Evolutionary conservation across 805 yeast species (phyloP), one percentile per base, ranked within the genome.

Genomic region (Myxozyma kluyveri): DNA sequence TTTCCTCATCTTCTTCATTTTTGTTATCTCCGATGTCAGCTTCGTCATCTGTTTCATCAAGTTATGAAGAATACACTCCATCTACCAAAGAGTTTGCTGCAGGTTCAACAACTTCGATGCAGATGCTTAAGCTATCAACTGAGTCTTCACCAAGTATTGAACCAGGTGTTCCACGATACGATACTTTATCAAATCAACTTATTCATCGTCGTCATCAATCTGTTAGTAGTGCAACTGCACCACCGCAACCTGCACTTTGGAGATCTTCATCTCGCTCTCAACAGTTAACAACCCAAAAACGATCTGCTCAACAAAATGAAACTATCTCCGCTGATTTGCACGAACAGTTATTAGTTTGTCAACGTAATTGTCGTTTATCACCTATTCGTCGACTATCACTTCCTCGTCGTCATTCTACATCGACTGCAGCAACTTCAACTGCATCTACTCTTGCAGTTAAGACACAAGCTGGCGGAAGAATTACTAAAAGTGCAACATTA

Each of bases 341-440:
- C 21, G 43, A 37, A 9, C 41, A 45, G 19, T 19, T 45, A 10
- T 38, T 37, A 18, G 17, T 38, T 7, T 14, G 6, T 17, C 43
- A 45, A 12, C 42, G 43, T 27, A 6, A 9, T 9, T n/a, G n/a
- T n/a, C 33, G 19, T 19, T n/a, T 21, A 3, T 38, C 49, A 26
- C 43, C 49, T n/a, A 32, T 33, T 18, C 38, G 47, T 5, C 32
- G 50, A 10, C 37, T 40, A 12, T 23, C 27, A 26, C 19, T 52
- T 35, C 49, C 52, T 18, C 50, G 54, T 6, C 47, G 57, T 14
- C 59, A 52, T 38, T 48, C 54, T 17, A 49, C 53, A 5, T 45
- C 59, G 14, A 43, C 46, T 24, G 18, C 27, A 26, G n/a, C 49
- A 6, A 4, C 27, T 2, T 45, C 41, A 4, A 29, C 48, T 10